These are phyloP conservation scores for Herpetomonas samuelpessoai DNA, from an alignment of 208 protist species.

Conservation along the genomic window DNA sequence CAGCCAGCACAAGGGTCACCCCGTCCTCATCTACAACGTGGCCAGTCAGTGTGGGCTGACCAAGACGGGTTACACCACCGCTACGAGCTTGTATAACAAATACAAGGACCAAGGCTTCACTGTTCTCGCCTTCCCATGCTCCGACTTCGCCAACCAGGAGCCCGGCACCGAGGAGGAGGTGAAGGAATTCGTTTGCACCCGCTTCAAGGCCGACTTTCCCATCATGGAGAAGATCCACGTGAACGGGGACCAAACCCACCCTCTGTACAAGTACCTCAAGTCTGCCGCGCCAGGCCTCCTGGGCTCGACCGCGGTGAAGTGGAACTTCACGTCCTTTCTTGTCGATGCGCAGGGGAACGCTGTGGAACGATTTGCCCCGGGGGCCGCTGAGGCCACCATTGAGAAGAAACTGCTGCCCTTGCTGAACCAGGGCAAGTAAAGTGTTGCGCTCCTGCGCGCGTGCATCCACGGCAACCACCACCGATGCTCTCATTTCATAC, in stretches of 20 bases:
- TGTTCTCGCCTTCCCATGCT: conserved; percentile 92
- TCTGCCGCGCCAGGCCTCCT: conserved; percentile 48
- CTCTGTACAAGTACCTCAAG: conserved; percentile 87
- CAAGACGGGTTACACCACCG: conserved; percentile 73
- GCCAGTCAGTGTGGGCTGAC: conserved; percentile 91
- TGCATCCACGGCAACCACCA: too few relatives aligned
- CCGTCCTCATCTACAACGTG: conserved; percentile 92
- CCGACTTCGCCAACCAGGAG: conserved; percentile 86
- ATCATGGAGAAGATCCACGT: conserved; percentile 92
- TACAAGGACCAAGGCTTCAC: conserved; percentile 85
- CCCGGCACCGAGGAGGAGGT: conserved; percentile 80
- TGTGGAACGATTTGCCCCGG: conserved; percentile 70
- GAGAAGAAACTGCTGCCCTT: conserved; percentile 64
- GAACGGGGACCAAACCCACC: conserved; percentile 79
- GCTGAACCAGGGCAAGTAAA: conserved; percentile 14
- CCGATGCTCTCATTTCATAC: too few relatives aligned
- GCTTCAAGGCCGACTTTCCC: conserved; percentile 67
- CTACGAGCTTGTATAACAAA: conserved; percentile 78
- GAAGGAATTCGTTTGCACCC: conserved; percentile 65
- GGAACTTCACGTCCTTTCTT: conserved; percentile 95
- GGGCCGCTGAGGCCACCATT: conserved; percentile 38
- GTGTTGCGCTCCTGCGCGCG: too few relatives aligned
- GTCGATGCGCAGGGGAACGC: conserved; percentile 64
- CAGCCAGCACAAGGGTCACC: conserved; percentile 81
- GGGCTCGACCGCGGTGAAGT: conserved; percentile 78